These are phyloP conservation scores for Trichoderma lentiforme DNA, from an alignment of 2,329 filamentous ascomycete species.

Conservation along the genomic window DNA sequence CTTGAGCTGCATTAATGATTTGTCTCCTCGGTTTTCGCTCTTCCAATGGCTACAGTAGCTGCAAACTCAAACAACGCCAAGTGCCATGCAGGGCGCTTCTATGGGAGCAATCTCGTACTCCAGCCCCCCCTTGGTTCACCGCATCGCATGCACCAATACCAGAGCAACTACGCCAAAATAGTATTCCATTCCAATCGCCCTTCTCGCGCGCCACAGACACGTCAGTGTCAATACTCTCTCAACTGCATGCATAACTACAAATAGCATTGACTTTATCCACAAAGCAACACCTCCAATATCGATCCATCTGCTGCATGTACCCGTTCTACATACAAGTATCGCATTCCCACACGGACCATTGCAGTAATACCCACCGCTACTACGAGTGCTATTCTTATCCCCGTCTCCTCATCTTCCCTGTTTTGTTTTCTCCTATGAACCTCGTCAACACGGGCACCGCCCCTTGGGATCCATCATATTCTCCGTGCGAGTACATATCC, in stretches of 20 bases:
- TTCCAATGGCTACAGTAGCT: not conserved
- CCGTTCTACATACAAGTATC: not conserved
- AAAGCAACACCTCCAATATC: not conserved
- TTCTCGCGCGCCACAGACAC: not conserved
- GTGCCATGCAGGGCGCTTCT: not conserved
- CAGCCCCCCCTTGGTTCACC: not conserved
- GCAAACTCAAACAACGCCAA: not conserved
- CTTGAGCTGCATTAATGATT: not conserved
- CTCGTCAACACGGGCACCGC: not conserved
- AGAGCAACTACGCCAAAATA: not conserved
- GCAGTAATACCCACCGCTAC: not conserved
- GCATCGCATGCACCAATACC: not conserved
- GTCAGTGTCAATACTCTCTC: not conserved
- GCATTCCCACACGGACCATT: not conserved
- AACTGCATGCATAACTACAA: not conserved
- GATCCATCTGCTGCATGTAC: not conserved
- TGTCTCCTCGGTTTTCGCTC: not conserved
- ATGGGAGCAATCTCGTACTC: not conserved
- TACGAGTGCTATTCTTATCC: not conserved
- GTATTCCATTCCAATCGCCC: not conserved
- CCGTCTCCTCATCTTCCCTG: not conserved
- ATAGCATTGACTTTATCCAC: not conserved
- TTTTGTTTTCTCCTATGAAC: not conserved
- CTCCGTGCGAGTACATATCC: constrained; percentile 2
- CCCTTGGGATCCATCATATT: not conserved